phyloP scores from a whole-genome alignment of 1,284 basidiomycete species.

The Peniophora sp. region DNA sequence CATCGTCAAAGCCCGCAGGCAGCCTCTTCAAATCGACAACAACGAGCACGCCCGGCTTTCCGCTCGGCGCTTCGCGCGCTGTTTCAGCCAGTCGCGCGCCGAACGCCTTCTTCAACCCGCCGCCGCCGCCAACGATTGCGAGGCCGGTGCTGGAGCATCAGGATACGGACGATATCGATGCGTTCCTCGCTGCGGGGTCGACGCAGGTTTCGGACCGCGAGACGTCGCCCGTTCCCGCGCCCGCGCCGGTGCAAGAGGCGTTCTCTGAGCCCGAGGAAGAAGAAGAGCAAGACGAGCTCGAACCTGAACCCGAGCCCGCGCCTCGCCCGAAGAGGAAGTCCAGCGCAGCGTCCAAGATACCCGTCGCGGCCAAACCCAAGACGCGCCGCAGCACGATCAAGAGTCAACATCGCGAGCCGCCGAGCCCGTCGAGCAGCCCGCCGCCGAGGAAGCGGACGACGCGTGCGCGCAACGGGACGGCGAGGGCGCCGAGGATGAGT shows the following conservation, averaged over 20 bases:
- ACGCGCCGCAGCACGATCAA: slow-evolving; percentile 3
- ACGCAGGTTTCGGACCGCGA: not conserved
- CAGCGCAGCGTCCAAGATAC: slow-evolving; percentile 2
- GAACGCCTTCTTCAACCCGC: slow-evolving; percentile 8
- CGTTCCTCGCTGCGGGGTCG: not conserved
- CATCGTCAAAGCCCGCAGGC: slow-evolving; percentile 4
- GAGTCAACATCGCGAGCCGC: slow-evolving; percentile 3
- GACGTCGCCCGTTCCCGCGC: not conserved
- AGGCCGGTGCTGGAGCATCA: not conserved
- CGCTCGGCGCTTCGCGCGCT: slow-evolving; percentile 13
- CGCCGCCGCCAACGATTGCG: not conserved
- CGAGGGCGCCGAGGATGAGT: slow-evolving; percentile 13
- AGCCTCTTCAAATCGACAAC: too few species aligned
- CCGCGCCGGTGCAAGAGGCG: slow-evolving; percentile 1
- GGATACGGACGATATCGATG: not conserved
- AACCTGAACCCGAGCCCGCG: slow-evolving; percentile 4
- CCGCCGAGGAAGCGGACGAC: slow-evolving; percentile 9
- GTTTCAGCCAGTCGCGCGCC: slow-evolving; percentile 2
- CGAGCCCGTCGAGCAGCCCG: slow-evolving; percentile 10
- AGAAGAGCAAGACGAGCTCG: slow-evolving; percentile 1
- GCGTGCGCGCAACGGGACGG: too few species aligned
- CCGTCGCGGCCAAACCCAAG: slow-evolving; percentile 6
- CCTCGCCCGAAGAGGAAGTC: not conserved
- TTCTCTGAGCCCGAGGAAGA: not conserved
- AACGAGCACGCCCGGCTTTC: slow-evolving; percentile 11